phyloP scores from a whole-genome alignment of 441 rosid genomes.

The Eutrema salsugineum region DNA sequence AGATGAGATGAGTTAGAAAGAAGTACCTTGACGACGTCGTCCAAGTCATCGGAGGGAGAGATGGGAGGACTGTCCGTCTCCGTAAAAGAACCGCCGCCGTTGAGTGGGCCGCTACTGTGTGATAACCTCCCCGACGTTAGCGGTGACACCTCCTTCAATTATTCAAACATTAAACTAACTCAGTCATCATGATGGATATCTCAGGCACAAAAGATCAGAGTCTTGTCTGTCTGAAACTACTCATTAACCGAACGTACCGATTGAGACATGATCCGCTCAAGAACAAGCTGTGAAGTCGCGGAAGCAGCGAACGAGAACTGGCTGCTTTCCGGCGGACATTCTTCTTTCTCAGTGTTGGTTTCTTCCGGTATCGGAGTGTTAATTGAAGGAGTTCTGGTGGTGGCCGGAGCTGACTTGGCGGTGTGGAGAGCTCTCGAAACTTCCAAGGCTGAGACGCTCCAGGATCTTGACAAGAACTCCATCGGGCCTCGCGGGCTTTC shows the following conservation, averaged over 20 bases:
- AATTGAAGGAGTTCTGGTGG: constrained; percentile 33
- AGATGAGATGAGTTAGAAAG: background rate
- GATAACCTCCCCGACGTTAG: constrained; percentile 91
- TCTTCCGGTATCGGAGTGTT: constrained; percentile 61
- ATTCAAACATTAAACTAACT: background rate
- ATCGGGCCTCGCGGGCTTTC: constrained; percentile 93
- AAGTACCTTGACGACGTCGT: constrained; percentile 81
- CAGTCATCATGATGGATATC: background rate
- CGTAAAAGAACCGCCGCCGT: constrained; percentile 45
- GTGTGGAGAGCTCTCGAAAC: constrained; percentile 67
- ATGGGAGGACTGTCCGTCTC: constrained; percentile 79
- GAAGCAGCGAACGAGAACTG: constrained; percentile 76
- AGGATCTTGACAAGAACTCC: constrained; percentile 92
- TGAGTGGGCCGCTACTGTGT: constrained; percentile 88
- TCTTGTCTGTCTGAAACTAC: background rate
- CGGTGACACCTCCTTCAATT: constrained; percentile 82
- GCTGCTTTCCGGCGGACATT: constrained; percentile 19
- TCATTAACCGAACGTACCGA: constrained; percentile 44
- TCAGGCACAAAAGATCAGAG: background rate
- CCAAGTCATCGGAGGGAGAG: constrained; percentile 79
- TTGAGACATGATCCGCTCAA: constrained; percentile 93
- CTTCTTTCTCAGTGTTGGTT: constrained; percentile 39
- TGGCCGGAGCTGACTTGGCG: constrained; percentile 36
- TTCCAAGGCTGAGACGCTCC: constrained; percentile 86
- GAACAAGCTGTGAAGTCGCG: constrained; percentile 86